These are phyloP conservation scores for Tuber brumale DNA, from an alignment of 495 filamentous ascomycete species.

Conservation along the genomic window DNA sequence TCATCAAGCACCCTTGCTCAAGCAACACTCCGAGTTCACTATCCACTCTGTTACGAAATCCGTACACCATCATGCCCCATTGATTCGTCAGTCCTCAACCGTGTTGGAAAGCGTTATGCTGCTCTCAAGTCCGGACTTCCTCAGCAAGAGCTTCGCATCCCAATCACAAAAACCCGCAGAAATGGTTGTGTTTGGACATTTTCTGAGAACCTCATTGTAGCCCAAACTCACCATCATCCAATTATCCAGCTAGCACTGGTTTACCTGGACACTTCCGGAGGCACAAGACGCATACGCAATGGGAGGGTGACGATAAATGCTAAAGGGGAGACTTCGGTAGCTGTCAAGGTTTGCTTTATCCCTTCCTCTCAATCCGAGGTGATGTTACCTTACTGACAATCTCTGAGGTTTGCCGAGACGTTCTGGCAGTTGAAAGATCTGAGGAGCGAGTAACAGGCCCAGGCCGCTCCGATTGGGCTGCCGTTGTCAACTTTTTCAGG, in stretches of 20 bases:
- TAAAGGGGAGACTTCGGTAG: neutral
- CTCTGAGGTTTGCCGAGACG: conserved; percentile 5
- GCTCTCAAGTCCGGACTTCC: conserved; percentile 20
- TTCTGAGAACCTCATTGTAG: conserved; percentile 27
- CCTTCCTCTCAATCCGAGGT: neutral
- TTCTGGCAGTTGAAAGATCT: conserved; percentile 22
- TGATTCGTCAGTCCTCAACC: conserved; percentile 9
- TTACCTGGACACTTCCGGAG: conserved; percentile 20
- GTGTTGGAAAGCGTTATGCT: conserved; percentile 21
- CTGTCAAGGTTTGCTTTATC: conserved; percentile 8
- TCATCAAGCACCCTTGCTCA: conserved; percentile 16
- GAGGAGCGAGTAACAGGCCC: conserved; percentile 7
- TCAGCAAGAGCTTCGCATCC: conserved; percentile 26
- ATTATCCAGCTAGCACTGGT: conserved; percentile 11
- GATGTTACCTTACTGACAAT: neutral
- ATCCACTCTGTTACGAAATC: conserved; percentile 25
- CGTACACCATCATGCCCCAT: conserved; percentile 10
- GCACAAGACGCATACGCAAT: conserved; percentile 8
- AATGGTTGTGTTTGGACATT: conserved; percentile 31
- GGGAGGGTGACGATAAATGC: conserved; percentile 9
- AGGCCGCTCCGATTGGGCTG: conserved; percentile 10
- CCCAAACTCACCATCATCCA: conserved; percentile 18
- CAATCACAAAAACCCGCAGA: conserved; percentile 22
- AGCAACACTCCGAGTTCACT: conserved; percentile 20
- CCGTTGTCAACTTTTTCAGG: conserved; percentile 17